Conservation (phyloP, 2,329 filamentous ascomycete species). For the Colletotrichum tropicale region DNA sequence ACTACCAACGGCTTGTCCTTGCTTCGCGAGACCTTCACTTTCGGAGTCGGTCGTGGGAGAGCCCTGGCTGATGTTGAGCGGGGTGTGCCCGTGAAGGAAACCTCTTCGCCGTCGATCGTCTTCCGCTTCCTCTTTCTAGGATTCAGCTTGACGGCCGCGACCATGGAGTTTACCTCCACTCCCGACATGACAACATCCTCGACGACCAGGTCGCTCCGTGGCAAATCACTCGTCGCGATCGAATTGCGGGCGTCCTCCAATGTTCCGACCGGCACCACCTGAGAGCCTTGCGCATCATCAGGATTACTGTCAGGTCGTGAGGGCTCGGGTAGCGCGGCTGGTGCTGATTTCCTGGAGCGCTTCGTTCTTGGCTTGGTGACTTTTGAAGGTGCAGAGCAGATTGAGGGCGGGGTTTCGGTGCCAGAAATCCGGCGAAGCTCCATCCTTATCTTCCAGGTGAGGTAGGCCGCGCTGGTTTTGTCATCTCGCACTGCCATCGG, state of each 20-base stretch:
- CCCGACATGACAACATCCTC: not conserved
- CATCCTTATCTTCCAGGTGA: constrained; percentile 45
- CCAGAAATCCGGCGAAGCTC: constrained; percentile 42
- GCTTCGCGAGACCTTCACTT: not conserved
- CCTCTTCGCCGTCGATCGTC: constrained; percentile 43
- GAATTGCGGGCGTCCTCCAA: not conserved
- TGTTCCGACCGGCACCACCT: not conserved
- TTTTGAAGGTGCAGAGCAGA: not conserved
- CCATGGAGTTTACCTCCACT: constrained; percentile 44
- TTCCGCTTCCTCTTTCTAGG: constrained; percentile 52
- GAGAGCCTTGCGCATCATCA: not conserved
- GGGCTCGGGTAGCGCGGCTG: constrained; percentile 30
- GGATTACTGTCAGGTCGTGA: not conserved
- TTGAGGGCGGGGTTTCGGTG: not conserved
- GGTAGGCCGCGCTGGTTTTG: constrained; percentile 48
- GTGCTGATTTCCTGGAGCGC: constrained; percentile 44
- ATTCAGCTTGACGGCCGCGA: constrained; percentile 54
- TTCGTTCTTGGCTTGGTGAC: constrained; percentile 27
- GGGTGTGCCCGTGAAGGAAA: not conserved
- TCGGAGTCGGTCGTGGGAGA: constrained; percentile 19
- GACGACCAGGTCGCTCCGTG: not conserved
- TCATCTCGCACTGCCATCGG: constrained; percentile 51
- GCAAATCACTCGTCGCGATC: not conserved
- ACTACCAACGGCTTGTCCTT: not conserved
- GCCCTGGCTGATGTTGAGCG: constrained; percentile 23